Evolutionary conservation across 2,329 filamentous ascomycete genomes (phyloP), one percentile per base, ranked within the genome.

Genomic region (Neofusicoccum sp.): DNA sequence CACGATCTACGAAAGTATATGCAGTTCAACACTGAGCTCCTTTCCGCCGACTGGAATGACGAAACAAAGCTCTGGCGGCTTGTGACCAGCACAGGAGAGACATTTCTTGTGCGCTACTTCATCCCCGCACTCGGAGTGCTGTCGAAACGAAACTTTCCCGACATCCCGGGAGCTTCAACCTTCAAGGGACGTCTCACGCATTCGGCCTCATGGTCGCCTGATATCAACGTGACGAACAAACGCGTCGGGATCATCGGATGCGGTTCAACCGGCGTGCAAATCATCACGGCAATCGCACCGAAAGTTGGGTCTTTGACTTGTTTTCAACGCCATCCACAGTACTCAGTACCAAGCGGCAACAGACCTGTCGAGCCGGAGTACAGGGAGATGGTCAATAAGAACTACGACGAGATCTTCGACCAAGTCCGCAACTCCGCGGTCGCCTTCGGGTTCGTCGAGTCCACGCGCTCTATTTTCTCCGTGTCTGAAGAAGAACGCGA

Each of bases 1-100:
- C 68, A 74, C 59, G 62, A 74, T 34, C 63, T 80, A 4, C 65
- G 70, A 4, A 65, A 69, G 20, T 57, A 77, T 57, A 76, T 80
- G 43, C 69, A 73, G 12, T 79, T 80, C 69, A 68, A 78, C 49
- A 79, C 75, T 0, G 67, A 68, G 36, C 64, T 79, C 8, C 62
- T 62, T 4, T 65, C 66, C 0, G 75, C 75, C 1, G 63, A 65
- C 1, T 80, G 69, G 65, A 68, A 76, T 49, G 70, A 76, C 4
- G 40, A 61, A 0, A 61, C 38, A 1, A 62, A 65, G 5, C 61
- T 60, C 0, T 79, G 77, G 76, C 53, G 58, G 0, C 60, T 76
- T 34, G 65, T 64, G 12, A 68, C 70, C 14, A 65, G 65, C 26
- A 65, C 62, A 14, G 69, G 68, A 4, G 57, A 62, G 2, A 60